Percentiles rank a stretch among this genome's conserved stretches.
Evolutionary conservation across 441 rosid genomes (phyloP).

Genomic region (Lepidium campestre): DNA sequence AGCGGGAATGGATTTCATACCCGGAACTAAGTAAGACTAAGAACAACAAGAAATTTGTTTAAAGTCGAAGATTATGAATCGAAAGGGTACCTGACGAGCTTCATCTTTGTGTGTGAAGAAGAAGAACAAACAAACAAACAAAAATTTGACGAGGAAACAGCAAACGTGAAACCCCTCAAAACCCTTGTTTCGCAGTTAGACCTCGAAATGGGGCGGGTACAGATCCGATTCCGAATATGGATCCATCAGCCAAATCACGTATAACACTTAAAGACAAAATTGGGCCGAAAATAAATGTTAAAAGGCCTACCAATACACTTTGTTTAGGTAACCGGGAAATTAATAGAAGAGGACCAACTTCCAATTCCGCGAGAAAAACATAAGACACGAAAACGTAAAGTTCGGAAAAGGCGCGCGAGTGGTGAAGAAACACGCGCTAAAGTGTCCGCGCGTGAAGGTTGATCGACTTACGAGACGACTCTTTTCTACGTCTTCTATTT

Average conservation of each 20-base stretch:
- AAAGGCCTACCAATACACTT: constrained; percentile 10
- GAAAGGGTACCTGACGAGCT: constrained; percentile 35
- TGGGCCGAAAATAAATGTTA: neutral
- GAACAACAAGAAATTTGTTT: neutral
- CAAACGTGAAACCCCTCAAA: constrained; percentile 22
- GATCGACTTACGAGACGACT: neutral
- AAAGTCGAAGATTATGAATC: neutral
- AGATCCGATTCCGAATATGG: constrained; percentile 15
- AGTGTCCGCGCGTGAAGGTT: constrained; percentile 8
- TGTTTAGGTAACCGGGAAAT: neutral
- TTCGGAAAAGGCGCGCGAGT: constrained; percentile 15
- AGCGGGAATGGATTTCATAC: neutral
- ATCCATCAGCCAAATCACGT: neutral
- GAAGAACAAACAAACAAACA: neutral
- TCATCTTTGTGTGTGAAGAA: constrained; percentile 22
- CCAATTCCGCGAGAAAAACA: neutral
- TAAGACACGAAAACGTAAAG: neutral
- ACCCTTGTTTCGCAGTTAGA: constrained; percentile 5
- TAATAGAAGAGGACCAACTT: neutral
- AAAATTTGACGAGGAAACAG: neutral
- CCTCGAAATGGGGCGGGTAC: neutral
- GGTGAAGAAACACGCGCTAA: constrained; percentile 13
- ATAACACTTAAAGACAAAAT: too few relatives aligned
- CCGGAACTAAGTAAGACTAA: neutral
- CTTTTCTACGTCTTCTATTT: neutral